Evolutionary conservation across 495 filamentous ascomycete species (phyloP).

Genomic region (Penicillium tannophilum): DNA sequence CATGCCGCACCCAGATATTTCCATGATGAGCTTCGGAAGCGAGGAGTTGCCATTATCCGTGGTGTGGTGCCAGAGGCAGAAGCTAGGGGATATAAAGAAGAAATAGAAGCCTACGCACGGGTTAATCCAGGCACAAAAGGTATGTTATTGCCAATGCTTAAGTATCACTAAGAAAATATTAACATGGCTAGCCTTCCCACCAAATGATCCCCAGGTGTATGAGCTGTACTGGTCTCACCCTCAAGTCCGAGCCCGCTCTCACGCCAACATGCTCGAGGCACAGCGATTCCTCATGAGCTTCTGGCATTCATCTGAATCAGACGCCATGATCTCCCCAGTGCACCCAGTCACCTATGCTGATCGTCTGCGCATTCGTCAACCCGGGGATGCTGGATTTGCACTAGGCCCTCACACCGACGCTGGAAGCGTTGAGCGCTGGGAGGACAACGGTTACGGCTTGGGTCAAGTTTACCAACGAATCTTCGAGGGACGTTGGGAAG

Average conservation of each 20-base stretch:
- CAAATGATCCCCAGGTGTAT: conserved; percentile 63
- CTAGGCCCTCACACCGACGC: conserved; percentile 77
- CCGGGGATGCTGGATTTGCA: conserved; percentile 66
- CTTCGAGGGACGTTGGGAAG: conserved; percentile 68
- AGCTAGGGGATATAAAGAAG: conserved; percentile 43
- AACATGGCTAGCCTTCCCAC: conserved; percentile 23
- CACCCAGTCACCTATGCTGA: conserved; percentile 70
- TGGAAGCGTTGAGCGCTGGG: conserved; percentile 76
- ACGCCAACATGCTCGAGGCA: conserved; percentile 66
- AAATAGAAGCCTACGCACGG: conserved; percentile 1
- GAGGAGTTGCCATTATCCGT: conserved; percentile 58
- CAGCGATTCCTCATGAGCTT: conserved; percentile 64
- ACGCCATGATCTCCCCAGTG: conserved; percentile 14
- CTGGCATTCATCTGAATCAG: conserved; percentile 54
- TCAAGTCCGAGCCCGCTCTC: conserved; percentile 65
- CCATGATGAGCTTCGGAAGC: conserved; percentile 8
- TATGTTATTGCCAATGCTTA: conserved; percentile 16
- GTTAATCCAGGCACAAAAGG: conserved; percentile 38
- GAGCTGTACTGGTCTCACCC: conserved; percentile 78
- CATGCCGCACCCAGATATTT: not conserved
- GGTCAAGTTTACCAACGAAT: conserved; percentile 62
- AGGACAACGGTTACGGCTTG: conserved; percentile 63
- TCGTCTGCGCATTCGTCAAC: conserved; percentile 62
- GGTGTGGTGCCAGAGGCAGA: conserved; percentile 59
- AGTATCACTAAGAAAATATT: not conserved